Base-by-base conservation (phyloP, 2,329 filamentous ascomycete genomes). In the Alternaria consortialis region DNA sequence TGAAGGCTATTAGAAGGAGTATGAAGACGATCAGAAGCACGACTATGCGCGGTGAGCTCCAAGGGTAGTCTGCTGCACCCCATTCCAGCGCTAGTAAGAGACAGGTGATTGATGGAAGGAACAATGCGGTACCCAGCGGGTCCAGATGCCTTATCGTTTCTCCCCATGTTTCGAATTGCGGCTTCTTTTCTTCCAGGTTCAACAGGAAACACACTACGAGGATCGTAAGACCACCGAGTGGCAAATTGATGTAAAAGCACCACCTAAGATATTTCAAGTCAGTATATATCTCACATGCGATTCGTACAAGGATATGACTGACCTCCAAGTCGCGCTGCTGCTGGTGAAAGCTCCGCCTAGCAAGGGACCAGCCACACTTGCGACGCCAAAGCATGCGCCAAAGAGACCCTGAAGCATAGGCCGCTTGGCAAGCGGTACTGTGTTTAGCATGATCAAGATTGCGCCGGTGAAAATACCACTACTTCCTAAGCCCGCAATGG, bases 221-320 rank as follows among this genome's bases (percentile, higher is more conserved):
- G 5, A 76, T 65, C 0, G 81, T 82, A 20, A 84, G 60, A 4
- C 72, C 80, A 20, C 82, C 83, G n/a, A 86, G 77, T 0, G 84
- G 84, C 1, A 87, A 71, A 56, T 87, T 86, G 71, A 86, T 85
- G 51, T 73, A 78, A 61, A 79, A 79, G 59, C 77, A 84, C 80
- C 81, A 83, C 43, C 82, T 50, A 8, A 5, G 0, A 7, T 0
- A 25, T 17, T 4, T 15, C 1, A 25, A 42, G 32, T 50, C 5
- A 50, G 32, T 7, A 27, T 50, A 2, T 7, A 0, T 36, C 2
- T 50, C 13, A 50, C 9, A 27, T 12, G 20, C 5, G 32, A 37
- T 17, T 36, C 11, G 20, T 50, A 23, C 3, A 1, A 13, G 13
- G 1, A 0, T 37, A 7, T 8, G 5, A 50, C 46, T 50, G 5